These are phyloP conservation scores for Barnettozyma pratensis DNA, from an alignment of 805 yeast species.

Conservation along the genomic window DNA sequence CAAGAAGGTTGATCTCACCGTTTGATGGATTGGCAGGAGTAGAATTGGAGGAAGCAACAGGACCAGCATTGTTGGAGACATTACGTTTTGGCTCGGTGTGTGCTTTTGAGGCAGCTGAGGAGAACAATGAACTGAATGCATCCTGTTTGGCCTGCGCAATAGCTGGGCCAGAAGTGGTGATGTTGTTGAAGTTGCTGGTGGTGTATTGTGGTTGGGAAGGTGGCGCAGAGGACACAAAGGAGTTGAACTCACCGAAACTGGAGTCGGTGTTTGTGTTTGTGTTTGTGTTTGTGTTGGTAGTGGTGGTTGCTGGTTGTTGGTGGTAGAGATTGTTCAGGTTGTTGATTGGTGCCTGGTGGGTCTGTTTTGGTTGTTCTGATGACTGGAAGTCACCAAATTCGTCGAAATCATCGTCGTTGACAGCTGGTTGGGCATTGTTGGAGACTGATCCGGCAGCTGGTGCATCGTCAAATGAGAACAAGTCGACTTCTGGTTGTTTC, in stretches of 20 bases:
- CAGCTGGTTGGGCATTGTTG: slow-evolving; percentile 28
- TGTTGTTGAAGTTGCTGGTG: slow-evolving; percentile 8
- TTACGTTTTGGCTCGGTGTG: slow-evolving; percentile 11
- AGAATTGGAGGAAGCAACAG: neutral
- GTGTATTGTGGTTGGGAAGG: slow-evolving; percentile 8
- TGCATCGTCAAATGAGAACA: slow-evolving; percentile 41
- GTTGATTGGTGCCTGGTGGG: slow-evolving; percentile 11
- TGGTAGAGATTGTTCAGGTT: slow-evolving; percentile 30
- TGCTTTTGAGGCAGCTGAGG: slow-evolving; percentile 50
- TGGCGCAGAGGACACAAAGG: slow-evolving; percentile 14
- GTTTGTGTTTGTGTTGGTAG: slow-evolving; percentile 17
- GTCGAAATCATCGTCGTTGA: slow-evolving; percentile 70
- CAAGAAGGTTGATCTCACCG: slow-evolving; percentile 15
- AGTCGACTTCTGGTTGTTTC: slow-evolving; percentile 32
- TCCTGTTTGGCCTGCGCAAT: slow-evolving; percentile 44
- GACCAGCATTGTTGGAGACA: slow-evolving; percentile 3
- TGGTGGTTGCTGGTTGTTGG: slow-evolving; percentile 19
- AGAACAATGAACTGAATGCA: slow-evolving; percentile 68
- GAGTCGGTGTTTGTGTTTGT: slow-evolving; percentile 7
- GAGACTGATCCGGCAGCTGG: slow-evolving; percentile 12
- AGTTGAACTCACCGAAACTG: slow-evolving; percentile 23
- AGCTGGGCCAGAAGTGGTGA: slow-evolving; percentile 32
- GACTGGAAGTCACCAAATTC: slow-evolving; percentile 80
- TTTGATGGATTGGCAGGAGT: slow-evolving; percentile 1
- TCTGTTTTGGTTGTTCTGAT: slow-evolving; percentile 35